A percentile compares a stretch with the other conserved stretches of the same genome.
These are phyloP conservation scores for Parastagonospora avenae DNA, from an alignment of 2,329 filamentous ascomycete species.

Conservation along the genomic window DNA sequence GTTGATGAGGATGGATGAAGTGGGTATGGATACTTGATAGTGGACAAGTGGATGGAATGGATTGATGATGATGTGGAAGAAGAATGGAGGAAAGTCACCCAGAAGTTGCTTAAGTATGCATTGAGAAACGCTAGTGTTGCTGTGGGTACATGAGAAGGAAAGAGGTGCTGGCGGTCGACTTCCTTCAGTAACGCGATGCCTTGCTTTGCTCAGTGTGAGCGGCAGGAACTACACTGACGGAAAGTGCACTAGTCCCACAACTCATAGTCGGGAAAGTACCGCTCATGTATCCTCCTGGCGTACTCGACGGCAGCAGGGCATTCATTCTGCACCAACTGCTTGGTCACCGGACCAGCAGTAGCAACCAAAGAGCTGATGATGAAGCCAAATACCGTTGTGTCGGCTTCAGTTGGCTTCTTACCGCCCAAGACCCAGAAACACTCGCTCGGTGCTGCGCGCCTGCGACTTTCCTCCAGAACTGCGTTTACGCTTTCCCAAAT, in stretches of 20 bases:
- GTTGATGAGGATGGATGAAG: slow-evolving; percentile 4
- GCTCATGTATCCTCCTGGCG: slow-evolving; percentile 59
- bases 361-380: slow-evolving; percentile 59
- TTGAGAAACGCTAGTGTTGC: slow-evolving; percentile 3
- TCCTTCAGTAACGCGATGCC: background rate
- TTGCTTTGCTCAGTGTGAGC: background rate
- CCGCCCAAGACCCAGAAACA: slow-evolving; percentile 66
- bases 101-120: slow-evolving; percentile 9
- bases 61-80: slow-evolving; percentile 13
- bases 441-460: slow-evolving; percentile 28
- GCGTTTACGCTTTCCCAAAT: slow-evolving; percentile 60
- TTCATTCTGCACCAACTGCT: slow-evolving; percentile 49
- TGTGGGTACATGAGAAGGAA: background rate
- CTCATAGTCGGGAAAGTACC: slow-evolving; percentile 65
- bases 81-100: slow-evolving; percentile 1
- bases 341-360: slow-evolving; percentile 57
- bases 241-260: slow-evolving; percentile 31
- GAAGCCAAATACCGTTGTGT: slow-evolving; percentile 64
- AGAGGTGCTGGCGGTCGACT: slow-evolving; percentile 1
- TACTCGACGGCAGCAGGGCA: slow-evolving; percentile 62
- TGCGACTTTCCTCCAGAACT: slow-evolving; percentile 48
- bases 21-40: slow-evolving; percentile 11
- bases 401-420: slow-evolving; percentile 60
- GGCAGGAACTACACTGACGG: background rate
- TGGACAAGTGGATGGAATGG: slow-evolving; percentile 10